Evolutionary conservation across 148 eudicot genomes (phyloP).

Genomic region (Pouteria glomerata): DNA sequence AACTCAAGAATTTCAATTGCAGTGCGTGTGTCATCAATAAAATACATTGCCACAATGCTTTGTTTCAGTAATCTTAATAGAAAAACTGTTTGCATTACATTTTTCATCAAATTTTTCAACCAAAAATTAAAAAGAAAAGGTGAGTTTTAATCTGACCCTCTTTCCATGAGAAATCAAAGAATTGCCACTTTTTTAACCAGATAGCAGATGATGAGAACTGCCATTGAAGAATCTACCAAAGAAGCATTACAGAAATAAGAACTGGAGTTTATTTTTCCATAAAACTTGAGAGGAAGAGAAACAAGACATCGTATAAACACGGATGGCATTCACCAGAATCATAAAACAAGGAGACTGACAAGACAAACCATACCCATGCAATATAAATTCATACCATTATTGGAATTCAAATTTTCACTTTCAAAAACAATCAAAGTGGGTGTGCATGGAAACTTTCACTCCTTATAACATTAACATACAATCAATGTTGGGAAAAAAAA

Average conservation of each 20-base stretch:
- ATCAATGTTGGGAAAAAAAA: background rate
- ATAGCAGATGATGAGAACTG: background rate
- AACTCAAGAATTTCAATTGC: background rate
- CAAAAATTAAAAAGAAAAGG: background rate
- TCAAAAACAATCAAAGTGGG: background rate
- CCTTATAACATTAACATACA: too few relatives aligned
- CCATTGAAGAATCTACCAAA: background rate
- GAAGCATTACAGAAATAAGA: background rate
- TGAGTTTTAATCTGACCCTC: background rate
- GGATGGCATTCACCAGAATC: background rate
- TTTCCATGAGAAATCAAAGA: background rate
- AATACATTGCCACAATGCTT: background rate
- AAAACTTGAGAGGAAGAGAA: background rate
- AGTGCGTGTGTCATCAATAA: slow-evolving; percentile 1
- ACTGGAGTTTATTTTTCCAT: background rate
- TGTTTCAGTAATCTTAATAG: background rate
- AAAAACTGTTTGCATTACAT: background rate
- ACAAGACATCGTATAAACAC: background rate
- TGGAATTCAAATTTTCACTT: background rate
- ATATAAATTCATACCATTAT: background rate
- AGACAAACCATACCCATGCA: background rate
- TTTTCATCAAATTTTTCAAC: background rate
- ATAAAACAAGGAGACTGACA: background rate
- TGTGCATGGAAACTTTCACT: background rate
- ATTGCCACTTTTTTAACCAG: background rate